Base-by-base conservation (phyloP, 2,329 filamentous ascomycete genomes). In the Fusarium burgessii region DNA sequence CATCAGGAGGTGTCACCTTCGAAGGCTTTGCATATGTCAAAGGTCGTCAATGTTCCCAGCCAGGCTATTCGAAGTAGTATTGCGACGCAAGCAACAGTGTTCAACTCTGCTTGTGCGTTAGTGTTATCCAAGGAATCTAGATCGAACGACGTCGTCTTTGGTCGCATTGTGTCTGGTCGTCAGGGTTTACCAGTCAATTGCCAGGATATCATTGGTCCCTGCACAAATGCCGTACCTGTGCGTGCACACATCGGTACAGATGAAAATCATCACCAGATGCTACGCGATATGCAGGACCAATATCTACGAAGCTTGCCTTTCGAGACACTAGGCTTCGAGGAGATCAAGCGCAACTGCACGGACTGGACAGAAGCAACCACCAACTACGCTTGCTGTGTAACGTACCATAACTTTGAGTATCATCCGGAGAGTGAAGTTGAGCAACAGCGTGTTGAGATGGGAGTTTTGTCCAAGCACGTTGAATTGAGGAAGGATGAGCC, bases 261-360 rank as follows among this genome's bases (percentile, higher is more conserved):
- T 14, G 15, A 2, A 15, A 38, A 33, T 15, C 43, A 35, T 5
- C 41, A 51, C n/a, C 27, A 43, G 5, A 40, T 70, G 40, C 47
- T 74, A 5, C 71, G 62, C 45, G 38, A 45, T 5, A 46, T 74
- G 14, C 69, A 72, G 29, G 60, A 72, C 18, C 72, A 74, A 13
- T 74, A 74, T 32, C 10, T 68, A 8, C 40, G 52, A 6, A 67
- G 71, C 36, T 15, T 74, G 1, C 66, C 59, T 0, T 64, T 55
- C 12, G 71, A 74, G 45, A 71, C 71, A 2, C 41, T 74, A 0
- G 71, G 72, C 3, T 65, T 74, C 15, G 58, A 70, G 5, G 68
- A 74, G 5, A 27, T 74, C 36, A 70, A 70, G 25, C 42, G 49
- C 17, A 74, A 74, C 55, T 74, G 72, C 41, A 74, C 68, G 0